Percentiles rank a stretch among this genome's conserved stretches.
These are phyloP conservation scores for Neurospora tetrasperma DNA, from an alignment of 495 filamentous ascomycete genomes.

Conservation along the genomic window DNA sequence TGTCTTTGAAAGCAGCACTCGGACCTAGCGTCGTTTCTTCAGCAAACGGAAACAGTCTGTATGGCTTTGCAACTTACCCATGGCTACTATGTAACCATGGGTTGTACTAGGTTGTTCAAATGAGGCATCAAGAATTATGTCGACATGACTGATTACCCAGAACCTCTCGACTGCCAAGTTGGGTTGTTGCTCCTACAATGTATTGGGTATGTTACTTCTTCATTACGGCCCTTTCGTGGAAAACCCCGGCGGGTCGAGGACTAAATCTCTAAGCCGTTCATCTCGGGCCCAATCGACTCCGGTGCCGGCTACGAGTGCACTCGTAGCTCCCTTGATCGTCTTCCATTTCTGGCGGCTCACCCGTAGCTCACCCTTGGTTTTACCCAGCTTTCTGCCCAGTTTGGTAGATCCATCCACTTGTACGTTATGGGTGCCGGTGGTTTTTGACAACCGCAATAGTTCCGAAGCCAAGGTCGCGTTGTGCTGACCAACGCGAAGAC, in stretches of 20 bases:
- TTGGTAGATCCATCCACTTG: constrained; percentile 38
- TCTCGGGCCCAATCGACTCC: constrained; percentile 76
- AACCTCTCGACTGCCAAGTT: neutral
- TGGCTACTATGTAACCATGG: neutral
- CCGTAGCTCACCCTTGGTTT: constrained; percentile 46
- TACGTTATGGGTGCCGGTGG: constrained; percentile 41
- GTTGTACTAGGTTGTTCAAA: neutral
- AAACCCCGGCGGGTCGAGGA: constrained; percentile 58
- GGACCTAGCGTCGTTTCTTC: neutral
- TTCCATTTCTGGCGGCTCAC: constrained; percentile 54
- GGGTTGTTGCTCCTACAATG: neutral
- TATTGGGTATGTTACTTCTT: neutral
- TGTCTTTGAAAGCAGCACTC: neutral
- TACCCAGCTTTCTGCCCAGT: constrained; percentile 39
- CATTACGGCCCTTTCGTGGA: neutral
- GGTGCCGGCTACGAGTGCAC: constrained; percentile 68
- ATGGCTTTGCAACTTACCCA: neutral
- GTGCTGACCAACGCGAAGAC: constrained; percentile 39
- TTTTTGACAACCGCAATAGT: constrained; percentile 49
- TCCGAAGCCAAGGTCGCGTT: constrained; percentile 53
- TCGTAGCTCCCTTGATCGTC: constrained; percentile 62
- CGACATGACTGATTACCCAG: neutral
- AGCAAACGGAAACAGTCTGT: neutral
- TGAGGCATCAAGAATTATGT: neutral
- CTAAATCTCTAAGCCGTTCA: constrained; percentile 55